Base-by-base conservation (phyloP, 768 basidiomycete genomes). In the Trametes punicea region DNA sequence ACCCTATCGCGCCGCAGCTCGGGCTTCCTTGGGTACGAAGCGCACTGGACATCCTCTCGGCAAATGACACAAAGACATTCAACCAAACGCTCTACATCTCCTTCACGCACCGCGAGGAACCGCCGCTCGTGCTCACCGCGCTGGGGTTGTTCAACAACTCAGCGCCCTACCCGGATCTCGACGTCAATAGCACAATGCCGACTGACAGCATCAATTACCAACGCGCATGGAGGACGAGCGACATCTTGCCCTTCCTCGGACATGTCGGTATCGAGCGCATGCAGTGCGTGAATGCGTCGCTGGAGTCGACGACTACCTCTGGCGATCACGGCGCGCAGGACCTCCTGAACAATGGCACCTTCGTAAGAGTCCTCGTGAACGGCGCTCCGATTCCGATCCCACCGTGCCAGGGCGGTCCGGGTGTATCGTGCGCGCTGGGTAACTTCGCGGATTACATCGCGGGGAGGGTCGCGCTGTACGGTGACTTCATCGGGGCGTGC, bases 71-170 rank as follows among this genome's bases (percentile, higher is more conserved):
- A 10, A 10, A 26, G 8, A 51, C 42, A 16, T 59, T 50, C 58
- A 55, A 51, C 31, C 62, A 63, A 33, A 31, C 56, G 21, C 59
- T 63, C 34, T 61, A 61, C 53, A 11, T 63, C 20, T 60, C 59
- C 50, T 63, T 63, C 56, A 42, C 56, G 9, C 62, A 63, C 46
- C 59, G 62, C 38, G 62, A 63, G 39, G 59, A 63, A 33, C 62
- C 62, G 15, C 62, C 62, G 26, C 55, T 63, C 39, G 46, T 63
- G 26, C 47, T 63, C 16, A 63, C 62, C 44, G 62, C 62, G 39
- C 62, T 63, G 40, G 50, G 50, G 20, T 59, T 63, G 15, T 63
- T 63, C 59, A 63, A 63, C 54, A 63, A 60, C 42, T 63, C 62
- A 1, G 62, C 51, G 2, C 60, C 60, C 48, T 60, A 57, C 48